These are phyloP conservation scores for Chrysochromulina tobinii DNA, from an alignment of 78 protist genomes.

Conservation along the genomic window DNA sequence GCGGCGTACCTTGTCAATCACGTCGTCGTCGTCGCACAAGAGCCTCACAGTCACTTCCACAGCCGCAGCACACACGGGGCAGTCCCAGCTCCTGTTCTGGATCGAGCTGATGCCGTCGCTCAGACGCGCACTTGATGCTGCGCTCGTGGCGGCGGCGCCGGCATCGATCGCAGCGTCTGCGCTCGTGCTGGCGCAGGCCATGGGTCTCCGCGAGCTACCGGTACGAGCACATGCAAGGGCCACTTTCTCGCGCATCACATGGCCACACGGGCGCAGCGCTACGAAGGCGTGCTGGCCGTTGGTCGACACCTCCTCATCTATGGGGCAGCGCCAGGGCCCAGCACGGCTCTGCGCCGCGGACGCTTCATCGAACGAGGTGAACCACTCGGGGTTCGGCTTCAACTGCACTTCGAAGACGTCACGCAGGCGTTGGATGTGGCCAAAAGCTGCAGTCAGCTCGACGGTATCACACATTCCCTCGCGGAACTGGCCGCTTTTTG, in stretches of 20 bases:
- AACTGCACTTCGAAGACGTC: background rate
- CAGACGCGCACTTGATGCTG: background rate
- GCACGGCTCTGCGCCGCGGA: background rate
- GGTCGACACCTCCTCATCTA: background rate
- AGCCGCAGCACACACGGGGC: background rate
- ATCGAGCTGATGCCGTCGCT: background rate
- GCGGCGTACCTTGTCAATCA: too few relatives aligned
- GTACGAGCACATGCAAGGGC: background rate
- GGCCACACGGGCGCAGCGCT: constrained; percentile 3
- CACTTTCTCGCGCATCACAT: background rate
- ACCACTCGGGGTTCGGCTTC: background rate
- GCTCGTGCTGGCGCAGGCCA: background rate
- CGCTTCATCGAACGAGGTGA: background rate
- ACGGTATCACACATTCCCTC: background rate
- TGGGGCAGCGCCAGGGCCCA: background rate
- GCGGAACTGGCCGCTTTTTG: background rate
- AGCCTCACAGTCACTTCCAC: background rate
- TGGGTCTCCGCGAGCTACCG: background rate
- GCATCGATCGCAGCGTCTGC: background rate
- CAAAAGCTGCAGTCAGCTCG: background rate
- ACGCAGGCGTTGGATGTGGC: background rate
- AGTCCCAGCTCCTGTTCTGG: background rate
- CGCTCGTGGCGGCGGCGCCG: background rate
- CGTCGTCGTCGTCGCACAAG: background rate
- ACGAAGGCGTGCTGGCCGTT: background rate